Base-by-base conservation (phyloP, 164 flowering plant genomes). In the Liriodendron chinense region DNA sequence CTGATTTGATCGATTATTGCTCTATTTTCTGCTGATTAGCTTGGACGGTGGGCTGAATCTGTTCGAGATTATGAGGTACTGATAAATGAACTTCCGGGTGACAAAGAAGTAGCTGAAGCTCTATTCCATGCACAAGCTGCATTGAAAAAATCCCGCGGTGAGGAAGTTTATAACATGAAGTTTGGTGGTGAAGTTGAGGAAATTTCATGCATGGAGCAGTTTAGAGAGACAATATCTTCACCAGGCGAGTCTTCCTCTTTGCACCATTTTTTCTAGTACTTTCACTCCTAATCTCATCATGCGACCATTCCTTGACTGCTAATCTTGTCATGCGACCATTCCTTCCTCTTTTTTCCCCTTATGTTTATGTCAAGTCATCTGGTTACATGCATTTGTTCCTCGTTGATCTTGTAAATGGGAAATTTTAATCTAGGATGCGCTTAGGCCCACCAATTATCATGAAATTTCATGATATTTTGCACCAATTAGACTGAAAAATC, bases 121-220 rank as follows among this genome's bases (percentile, higher is more conserved):
- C 79, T 93, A 10, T 95, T 92, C 82, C 91, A 89, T 72, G 97
- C 98, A 0, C 94, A 91, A 85, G 91, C 89, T 74, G 91, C 94
- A 61, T 76, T 92, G 83, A 90, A 81, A 82, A 93, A 92, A 82
- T 92, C 90, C 7, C 92, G 90, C 9, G 98, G 93, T 14, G 97
- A 93, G 77, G 96, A 94, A 21, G 89, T 91, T 53, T 67, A 74
- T 49, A 89, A 91, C 74, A 79, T 93, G 95, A 89, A 89, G 73
- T 93, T 92, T 75, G 96, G 98, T 66, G 96, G 98, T 56, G 98
- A 91, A 79, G 97, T 95, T 24, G 97, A 95, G 84, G 89, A 84
- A 73, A 80, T 95, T 7, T 83, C 85, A 6, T 82, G 83, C 59
- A 75, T 85, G 49, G 96, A 91, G 68, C 97, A 89, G 76, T 89